Conservation (phyloP, 2,329 filamentous ascomycete genomes). For the Chaetothyriales sp. region DNA sequence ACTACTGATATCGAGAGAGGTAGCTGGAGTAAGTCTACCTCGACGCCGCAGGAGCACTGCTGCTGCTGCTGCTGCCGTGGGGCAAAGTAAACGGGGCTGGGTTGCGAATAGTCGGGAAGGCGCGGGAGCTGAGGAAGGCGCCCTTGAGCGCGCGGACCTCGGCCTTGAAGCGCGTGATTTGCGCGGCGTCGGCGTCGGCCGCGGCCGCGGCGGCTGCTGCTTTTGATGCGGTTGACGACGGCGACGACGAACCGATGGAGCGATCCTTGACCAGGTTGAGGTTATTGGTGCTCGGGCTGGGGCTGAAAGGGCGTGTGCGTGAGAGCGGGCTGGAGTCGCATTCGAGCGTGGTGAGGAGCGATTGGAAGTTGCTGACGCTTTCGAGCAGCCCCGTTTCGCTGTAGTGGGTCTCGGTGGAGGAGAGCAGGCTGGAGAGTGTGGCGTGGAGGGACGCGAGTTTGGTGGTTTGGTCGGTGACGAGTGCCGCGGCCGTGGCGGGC, state of each 20-base stretch:
- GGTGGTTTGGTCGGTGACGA: constrained; percentile 8
- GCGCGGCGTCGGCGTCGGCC: neutral
- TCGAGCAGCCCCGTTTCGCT: constrained; percentile 19
- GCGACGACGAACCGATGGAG: neutral
- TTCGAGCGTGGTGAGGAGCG: constrained; percentile 11
- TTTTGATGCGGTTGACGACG: constrained; percentile 19
- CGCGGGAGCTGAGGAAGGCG: constrained; percentile 47
- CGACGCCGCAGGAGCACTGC: neutral
- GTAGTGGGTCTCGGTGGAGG: constrained; percentile 29
- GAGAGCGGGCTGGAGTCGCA: constrained; percentile 20
- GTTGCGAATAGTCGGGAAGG: constrained; percentile 35
- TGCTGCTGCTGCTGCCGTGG: neutral
- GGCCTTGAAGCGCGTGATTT: constrained; percentile 33
- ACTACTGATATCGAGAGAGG: neutral
- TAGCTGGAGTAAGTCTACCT: neutral
- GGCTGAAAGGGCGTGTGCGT: constrained; percentile 7
- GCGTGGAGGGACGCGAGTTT: constrained; percentile 34
- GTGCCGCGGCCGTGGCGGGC: constrained; percentile 4
- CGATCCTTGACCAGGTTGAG: constrained; percentile 22
- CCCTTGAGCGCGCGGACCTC: constrained; percentile 53
- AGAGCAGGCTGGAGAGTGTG: constrained; percentile 39
- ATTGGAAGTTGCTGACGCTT: constrained; percentile 9
- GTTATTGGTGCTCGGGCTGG: constrained; percentile 21
- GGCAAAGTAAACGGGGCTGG: constrained; percentile 8
- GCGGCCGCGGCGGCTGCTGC: constrained; percentile 36